Evolutionary conservation across 1,139 yeast species (phyloP), one percentile per base, ranked within the genome.

Genomic region (Pichia norvegensis): DNA sequence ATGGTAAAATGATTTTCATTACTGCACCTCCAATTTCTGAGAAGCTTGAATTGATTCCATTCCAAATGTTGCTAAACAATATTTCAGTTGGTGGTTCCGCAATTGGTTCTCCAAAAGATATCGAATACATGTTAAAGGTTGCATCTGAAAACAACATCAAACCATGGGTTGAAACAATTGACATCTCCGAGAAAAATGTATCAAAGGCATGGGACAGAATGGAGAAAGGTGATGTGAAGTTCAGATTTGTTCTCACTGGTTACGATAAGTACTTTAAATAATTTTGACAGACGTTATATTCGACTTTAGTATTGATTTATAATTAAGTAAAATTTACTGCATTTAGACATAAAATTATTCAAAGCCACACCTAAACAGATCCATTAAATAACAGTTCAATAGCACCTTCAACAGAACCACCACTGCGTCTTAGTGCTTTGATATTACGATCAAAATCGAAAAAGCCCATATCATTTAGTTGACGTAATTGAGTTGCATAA

Each of bases 401-500:
- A 14, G 98, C 98, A 37, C 97, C 97, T 66, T 92, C 96, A 19
- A 92, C 97, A 55, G 90, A 85, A 13, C 98, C 98, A 23, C 97
- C 97, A 47, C 94, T 79, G 67, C 97, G 79, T 69, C 97, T 79
- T 59, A 92, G 73, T 1, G 97, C 97, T 23, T 81, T 81, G 19
- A 92, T 88, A 60, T 92, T 92, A 56, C 86, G 75, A 55, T 92
- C 97, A 61, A 90, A 92, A 57, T 92, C 97, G 55, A 78, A 81
- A 68, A 92, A 92, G 2, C 98, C 98, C 83, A 92, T 86, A 62
- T 92, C 98, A 63, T 92, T 92, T 63, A 92, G 75, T 64, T 90
- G 97, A 60, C 95, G 78, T 58, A 92, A 72, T 63, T 92, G 97
- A n/a, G 72, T 63, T 63, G 85, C 96, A 65, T 83, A 92, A 52